Conservation (phyloP, 2,329 filamentous ascomycete species). For the Paecilomyces fulvus region DNA sequence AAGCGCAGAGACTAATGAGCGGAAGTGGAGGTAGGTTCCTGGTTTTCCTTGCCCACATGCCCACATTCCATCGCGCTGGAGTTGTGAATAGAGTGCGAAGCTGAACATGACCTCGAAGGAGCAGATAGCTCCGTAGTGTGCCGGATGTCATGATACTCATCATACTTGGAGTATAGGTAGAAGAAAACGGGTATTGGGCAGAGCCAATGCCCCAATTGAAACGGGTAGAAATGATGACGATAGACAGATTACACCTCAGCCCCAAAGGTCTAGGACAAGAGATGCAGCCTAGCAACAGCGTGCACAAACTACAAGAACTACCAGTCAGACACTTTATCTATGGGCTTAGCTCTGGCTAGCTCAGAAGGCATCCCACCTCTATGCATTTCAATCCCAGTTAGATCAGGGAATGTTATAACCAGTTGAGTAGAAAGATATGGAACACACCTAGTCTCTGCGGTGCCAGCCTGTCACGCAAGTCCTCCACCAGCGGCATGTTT, state of each 20-base stretch:
- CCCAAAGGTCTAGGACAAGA: background rate
- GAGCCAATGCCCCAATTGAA: background rate
- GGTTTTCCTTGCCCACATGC: background rate
- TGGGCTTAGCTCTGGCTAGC: too few species aligned
- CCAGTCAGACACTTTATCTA: background rate
- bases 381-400: background rate
- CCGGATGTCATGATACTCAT: background rate
- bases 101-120: background rate
- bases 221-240: background rate
- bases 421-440: background rate
- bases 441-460: background rate
- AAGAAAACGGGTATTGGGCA: background rate
- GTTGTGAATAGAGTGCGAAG: background rate
- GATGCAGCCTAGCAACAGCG: background rate
- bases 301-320: background rate
- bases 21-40: background rate
- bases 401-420: background rate
- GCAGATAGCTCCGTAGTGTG: background rate
- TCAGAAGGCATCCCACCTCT: background rate
- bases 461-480: background rate
- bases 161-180: background rate
- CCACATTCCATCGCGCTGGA: background rate
- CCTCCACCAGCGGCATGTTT: background rate
- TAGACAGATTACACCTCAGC: background rate
- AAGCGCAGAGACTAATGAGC: background rate